Conservation (phyloP, 768 basidiomycete genomes). For the Kwoniella dejecticola region DNA sequence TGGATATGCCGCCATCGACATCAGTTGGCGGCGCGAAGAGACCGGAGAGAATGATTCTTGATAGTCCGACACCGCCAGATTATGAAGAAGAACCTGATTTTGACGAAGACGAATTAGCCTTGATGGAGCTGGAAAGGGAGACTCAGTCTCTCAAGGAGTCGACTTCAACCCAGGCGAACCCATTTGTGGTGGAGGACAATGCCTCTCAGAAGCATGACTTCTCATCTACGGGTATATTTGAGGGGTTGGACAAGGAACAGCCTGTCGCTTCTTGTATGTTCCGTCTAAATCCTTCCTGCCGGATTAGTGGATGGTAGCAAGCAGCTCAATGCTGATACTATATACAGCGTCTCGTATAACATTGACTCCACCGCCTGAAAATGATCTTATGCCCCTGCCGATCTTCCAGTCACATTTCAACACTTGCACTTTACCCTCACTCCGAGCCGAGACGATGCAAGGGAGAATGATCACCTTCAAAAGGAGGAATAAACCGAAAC, state of each 20-base stretch:
- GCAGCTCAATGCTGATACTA: no score
- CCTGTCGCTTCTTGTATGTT: constrained; percentile 26
- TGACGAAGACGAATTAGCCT: constrained; percentile 33
- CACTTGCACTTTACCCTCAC: constrained; percentile 18
- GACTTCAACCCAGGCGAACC: background rate
- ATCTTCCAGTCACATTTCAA: constrained; percentile 17
- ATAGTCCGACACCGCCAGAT: constrained; percentile 33
- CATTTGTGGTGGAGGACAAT: background rate
- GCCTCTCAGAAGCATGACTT: background rate
- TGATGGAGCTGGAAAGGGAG: constrained; percentile 25
- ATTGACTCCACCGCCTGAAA: constrained; percentile 15
- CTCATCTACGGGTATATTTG: constrained; percentile 10
- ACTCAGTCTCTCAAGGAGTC: background rate
- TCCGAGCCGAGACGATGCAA: constrained; percentile 37
- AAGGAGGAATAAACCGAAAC: constrained; percentile 27
- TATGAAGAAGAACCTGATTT: constrained; percentile 37
- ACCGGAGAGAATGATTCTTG: constrained; percentile 12
- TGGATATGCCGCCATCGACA: background rate
- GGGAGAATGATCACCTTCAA: constrained; percentile 36
- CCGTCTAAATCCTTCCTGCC: no score
- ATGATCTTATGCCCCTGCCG: constrained; percentile 11
- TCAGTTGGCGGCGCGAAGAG: background rate
- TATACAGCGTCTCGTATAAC: constrained; percentile 4
- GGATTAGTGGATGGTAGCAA: no score
- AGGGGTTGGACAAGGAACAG: background rate